Percentiles rank a stretch among this genome's conserved stretches.
phyloP scores from a whole-genome alignment of 306 rosid genomes.

The Castanea mollissima region DNA sequence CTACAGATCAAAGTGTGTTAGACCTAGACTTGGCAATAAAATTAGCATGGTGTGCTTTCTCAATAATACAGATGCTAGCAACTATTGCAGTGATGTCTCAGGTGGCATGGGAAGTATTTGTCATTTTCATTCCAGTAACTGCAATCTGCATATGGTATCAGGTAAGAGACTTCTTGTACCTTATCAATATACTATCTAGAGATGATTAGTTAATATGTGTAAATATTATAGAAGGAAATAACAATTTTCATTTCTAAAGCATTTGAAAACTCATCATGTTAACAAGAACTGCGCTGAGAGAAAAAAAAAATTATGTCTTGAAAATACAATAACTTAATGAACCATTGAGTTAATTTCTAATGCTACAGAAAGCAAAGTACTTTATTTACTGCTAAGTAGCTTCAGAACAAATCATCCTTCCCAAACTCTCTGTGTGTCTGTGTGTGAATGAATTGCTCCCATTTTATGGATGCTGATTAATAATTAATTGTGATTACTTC shows the following conservation, averaged over 20 bases:
- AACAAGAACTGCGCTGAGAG: background rate
- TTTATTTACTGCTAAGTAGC: background rate
- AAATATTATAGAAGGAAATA: background rate
- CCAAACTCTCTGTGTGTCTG: too few species aligned
- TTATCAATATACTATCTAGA: background rate
- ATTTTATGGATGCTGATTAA: conserved; percentile 6
- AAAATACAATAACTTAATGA: background rate
- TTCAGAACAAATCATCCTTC: background rate
- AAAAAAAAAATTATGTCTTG: background rate
- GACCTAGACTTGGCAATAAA: conserved; percentile 77
- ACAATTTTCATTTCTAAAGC: background rate
- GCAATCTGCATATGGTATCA: conserved; percentile 93
- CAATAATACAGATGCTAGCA: conserved; percentile 75
- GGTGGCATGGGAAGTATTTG: conserved; percentile 95
- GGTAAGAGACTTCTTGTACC: conserved; percentile 45
- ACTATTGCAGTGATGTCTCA: conserved; percentile 94
- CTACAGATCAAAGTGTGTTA: conserved; percentile 88
- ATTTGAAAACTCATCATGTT: background rate
- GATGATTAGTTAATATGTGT: background rate
- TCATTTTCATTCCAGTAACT: conserved; percentile 80
- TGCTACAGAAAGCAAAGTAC: background rate
- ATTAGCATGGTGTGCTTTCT: conserved; percentile 93
- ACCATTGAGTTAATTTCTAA: background rate
- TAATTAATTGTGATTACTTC: conserved; percentile 27
- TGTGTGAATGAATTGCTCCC: too few species aligned